Evolutionary conservation across 306 rosid species (phyloP).

Genomic region (Citrullus mucosospermus): DNA sequence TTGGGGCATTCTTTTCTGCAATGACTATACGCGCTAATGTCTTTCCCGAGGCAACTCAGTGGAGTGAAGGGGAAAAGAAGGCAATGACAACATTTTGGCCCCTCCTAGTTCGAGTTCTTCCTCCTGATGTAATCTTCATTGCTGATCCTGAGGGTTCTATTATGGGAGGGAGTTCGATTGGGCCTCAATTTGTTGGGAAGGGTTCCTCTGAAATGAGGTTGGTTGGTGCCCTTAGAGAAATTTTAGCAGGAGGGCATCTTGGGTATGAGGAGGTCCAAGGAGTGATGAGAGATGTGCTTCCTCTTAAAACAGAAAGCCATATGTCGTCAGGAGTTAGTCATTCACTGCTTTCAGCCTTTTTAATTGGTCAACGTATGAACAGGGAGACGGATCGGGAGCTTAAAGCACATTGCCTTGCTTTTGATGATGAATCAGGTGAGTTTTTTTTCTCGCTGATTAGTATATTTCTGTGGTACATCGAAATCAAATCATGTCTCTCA

Average conservation of each 20-base stretch:
- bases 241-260: slow-evolving; percentile 88
- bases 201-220: slow-evolving; percentile 70
- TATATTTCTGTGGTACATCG: neutral
- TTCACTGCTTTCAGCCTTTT: slow-evolving; percentile 79
- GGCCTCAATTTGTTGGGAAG: slow-evolving; percentile 67
- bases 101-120: slow-evolving; percentile 59
- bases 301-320: slow-evolving; percentile 27
- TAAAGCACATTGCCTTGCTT: slow-evolving; percentile 92
- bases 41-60: slow-evolving; percentile 87
- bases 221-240: slow-evolving; percentile 92
- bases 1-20: slow-evolving; percentile 88
- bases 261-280: slow-evolving; percentile 97
- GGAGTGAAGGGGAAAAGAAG: slow-evolving; percentile 93
- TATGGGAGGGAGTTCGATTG: slow-evolving; percentile 81
- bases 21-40: slow-evolving; percentile 90
- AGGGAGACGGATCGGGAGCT: slow-evolving; percentile 88
- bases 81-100: slow-evolving; percentile 87
- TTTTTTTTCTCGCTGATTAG: neutral
- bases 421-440: slow-evolving; percentile 81
- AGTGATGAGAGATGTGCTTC: slow-evolving; percentile 69
- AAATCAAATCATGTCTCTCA: neutral
- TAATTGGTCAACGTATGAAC: slow-evolving; percentile 96
- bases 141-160: slow-evolving; percentile 90
- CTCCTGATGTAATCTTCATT: slow-evolving; percentile 65
- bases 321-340: slow-evolving; percentile 47